These are phyloP conservation scores for Epithele typhae DNA, from an alignment of 768 basidiomycete species.

Conservation along the genomic window DNA sequence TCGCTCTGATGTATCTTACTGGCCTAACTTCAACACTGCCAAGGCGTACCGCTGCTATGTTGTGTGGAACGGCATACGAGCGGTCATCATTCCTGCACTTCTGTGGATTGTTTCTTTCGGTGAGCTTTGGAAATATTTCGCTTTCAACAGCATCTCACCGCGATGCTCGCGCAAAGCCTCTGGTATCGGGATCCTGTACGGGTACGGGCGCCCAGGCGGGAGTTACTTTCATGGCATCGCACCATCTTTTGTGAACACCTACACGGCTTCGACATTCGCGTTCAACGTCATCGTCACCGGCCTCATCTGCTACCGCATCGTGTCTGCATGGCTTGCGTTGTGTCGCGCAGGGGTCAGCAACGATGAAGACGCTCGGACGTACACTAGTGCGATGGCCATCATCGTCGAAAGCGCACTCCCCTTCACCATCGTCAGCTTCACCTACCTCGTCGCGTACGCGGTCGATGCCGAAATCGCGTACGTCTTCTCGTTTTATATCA, in stretches of 20 bases:
- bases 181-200: conserved; percentile 37
- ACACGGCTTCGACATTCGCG: conserved; percentile 36
- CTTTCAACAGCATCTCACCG: not conserved
- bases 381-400: conserved; percentile 34
- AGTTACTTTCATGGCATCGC: conserved; percentile 36
- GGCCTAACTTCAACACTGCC: not conserved
- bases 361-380: conserved; percentile 26
- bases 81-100: conserved; percentile 19
- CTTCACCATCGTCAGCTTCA: conserved; percentile 34
- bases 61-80: conserved; percentile 19
- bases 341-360: conserved; percentile 2
- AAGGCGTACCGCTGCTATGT: conserved; percentile 25
- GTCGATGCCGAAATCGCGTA: conserved; percentile 29
- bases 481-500: conserved; percentile 39
- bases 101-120: conserved; percentile 22
- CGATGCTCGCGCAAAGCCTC: conserved; percentile 27
- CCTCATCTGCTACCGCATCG: conserved; percentile 36
- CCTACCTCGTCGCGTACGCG: conserved; percentile 37
- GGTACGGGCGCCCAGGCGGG: conserved; percentile 34
- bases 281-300: conserved; percentile 40
- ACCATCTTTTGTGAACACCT: conserved; percentile 36
- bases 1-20: not conserved
- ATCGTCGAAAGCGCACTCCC: conserved; percentile 38
- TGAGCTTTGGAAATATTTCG: not conserved
- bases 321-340: conserved; percentile 27